A percentile compares a stretch with the other conserved stretches of the same genome.
Evolutionary conservation across 805 yeast genomes (phyloP).

Genomic region (Lachancea nothofagi): DNA sequence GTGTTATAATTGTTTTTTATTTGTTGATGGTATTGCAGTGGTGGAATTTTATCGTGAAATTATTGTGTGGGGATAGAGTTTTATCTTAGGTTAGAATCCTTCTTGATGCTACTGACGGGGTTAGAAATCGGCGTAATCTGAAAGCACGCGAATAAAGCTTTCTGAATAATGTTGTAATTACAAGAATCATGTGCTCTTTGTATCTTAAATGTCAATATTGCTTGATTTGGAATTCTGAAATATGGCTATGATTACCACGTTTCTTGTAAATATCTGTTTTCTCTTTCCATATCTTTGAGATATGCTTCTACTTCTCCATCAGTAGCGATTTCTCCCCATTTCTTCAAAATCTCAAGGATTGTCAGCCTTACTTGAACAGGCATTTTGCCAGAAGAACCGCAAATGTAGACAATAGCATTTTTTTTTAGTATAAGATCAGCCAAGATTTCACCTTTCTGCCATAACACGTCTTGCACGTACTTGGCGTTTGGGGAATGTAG

Average conservation of each 20-base stretch:
- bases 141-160: too few relatives aligned
- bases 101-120: too few relatives aligned
- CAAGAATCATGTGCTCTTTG: too few relatives aligned
- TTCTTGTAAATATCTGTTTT: slow-evolving; percentile 73
- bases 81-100: too few relatives aligned
- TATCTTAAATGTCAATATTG: too few relatives aligned
- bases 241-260: slow-evolving; percentile 55
- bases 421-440: slow-evolving; percentile 48
- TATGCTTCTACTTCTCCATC: slow-evolving; percentile 46
- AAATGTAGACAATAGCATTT: slow-evolving; percentile 64
- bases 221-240: too few relatives aligned
- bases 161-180: too few relatives aligned
- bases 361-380: slow-evolving; percentile 86
- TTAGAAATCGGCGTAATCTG: too few relatives aligned
- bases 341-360: slow-evolving; percentile 53
- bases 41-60: too few relatives aligned
- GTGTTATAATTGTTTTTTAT: too few relatives aligned
- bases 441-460: slow-evolving; percentile 43
- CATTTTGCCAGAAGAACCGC: slow-evolving; percentile 95
- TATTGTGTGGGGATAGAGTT: too few relatives aligned
- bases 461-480: slow-evolving; percentile 77
- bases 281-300: slow-evolving; percentile 54
- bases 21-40: too few relatives aligned
- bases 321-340: slow-evolving; percentile 35
- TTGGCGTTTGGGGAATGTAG: slow-evolving; percentile 38